phyloP scores from a whole-genome alignment of 345 rosid genomes.

The Lepidium didymum region DNA sequence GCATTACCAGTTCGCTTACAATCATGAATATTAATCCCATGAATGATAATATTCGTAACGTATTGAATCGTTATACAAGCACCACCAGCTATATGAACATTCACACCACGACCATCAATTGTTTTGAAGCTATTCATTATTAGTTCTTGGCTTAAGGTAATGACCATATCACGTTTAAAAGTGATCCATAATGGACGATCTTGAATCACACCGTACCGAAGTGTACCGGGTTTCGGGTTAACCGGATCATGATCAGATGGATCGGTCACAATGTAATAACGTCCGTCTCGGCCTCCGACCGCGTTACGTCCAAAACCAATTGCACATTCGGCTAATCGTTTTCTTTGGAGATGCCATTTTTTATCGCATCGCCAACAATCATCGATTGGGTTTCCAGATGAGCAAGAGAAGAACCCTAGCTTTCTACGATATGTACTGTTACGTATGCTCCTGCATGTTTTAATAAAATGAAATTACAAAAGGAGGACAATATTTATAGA shows the following conservation, averaged over 20 bases:
- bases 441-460: constrained; percentile 43
- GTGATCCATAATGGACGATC: constrained; percentile 68
- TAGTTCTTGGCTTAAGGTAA: constrained; percentile 55
- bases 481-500: neutral
- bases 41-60: constrained; percentile 67
- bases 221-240: constrained; percentile 62
- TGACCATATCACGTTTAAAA: constrained; percentile 69
- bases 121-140: constrained; percentile 81
- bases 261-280: constrained; percentile 46
- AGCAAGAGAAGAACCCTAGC: constrained; percentile 45
- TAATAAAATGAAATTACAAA: neutral
- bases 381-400: constrained; percentile 64
- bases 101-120: constrained; percentile 55
- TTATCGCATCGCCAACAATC: constrained; percentile 76
- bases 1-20: constrained; percentile 69
- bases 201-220: constrained; percentile 63
- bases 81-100: constrained; percentile 46
- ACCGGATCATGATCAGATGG: constrained; percentile 50
- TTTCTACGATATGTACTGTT: constrained; percentile 63
- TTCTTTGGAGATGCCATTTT: constrained; percentile 43
- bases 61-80: constrained; percentile 59
- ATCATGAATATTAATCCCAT: constrained; percentile 54
- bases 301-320: constrained; percentile 75
- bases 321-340: constrained; percentile 47
- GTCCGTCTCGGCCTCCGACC: constrained; percentile 66